Base-by-base conservation (phyloP, 441 rosid species). In the Jatropha multifida region DNA sequence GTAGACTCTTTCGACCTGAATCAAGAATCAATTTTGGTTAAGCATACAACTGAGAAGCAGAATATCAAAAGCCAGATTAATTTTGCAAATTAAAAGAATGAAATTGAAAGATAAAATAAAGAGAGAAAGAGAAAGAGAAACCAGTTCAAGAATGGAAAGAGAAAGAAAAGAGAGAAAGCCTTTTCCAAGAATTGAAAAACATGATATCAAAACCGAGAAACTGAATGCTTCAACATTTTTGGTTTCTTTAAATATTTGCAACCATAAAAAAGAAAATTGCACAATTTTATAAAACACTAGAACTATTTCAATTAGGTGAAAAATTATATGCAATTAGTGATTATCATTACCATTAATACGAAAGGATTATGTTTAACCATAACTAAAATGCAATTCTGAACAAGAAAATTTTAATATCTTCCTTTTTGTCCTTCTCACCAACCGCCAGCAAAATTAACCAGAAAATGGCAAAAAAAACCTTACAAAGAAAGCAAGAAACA, bases 401-500 rank as follows among this genome's bases (percentile, higher is more conserved):
- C 2, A 42, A 42, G 46, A 42, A 42, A 69, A 69, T 58, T 68
- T 49, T 59, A 68, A 32, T 38, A 55, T 49, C 37, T 26, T 49
- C 27, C 27, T 17, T 18, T 15, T 5, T 69, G 41, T 49, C 72
- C 18, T 65, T 40, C 4, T 38, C 65, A 13, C 14, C 52, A 46
- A 27, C 54, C 8, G 41, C 38, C 52, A 58, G 56, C 42, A 54
- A 48, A 54, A 54, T 17, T 54, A 54, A 54, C 7, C 58, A 54
- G 65, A 71, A 18, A 48, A 44, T 44, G 48, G 48, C 11, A n/a
- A 27, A 18, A 59, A 8, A 5, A 60, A 77, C 63, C 76, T 59
- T 48, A 76, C 26, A 59, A 71, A 40, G 66, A 60, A 59, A 54
- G 14, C 23, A 18, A 61, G 41, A 51, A 58, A 71, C 41, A 58